phyloP scores from a whole-genome alignment of 2,329 filamentous ascomycete species.

The Pyricularia sp. region DNA sequence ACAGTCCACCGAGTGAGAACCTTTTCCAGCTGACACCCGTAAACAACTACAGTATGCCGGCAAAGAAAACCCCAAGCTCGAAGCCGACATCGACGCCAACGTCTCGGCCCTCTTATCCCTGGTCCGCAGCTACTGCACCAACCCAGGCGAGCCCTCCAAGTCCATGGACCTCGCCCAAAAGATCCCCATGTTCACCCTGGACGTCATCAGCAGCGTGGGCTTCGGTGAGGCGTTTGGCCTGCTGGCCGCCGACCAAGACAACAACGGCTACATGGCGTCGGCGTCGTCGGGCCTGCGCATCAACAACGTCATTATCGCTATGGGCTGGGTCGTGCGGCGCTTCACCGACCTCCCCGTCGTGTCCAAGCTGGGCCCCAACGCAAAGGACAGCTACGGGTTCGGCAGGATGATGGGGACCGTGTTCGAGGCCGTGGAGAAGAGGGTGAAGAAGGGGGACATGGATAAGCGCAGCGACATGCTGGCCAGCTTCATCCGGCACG shows the following conservation, averaged over 20 bases:
- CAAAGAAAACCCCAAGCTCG: slow-evolving; percentile 40
- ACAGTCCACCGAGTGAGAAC: too few species aligned
- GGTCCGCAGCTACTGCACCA: slow-evolving; percentile 35
- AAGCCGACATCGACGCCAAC: slow-evolving; percentile 36
- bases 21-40: too few species aligned
- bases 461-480: slow-evolving; percentile 6
- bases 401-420: background rate
- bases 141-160: slow-evolving; percentile 20
- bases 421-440: background rate
- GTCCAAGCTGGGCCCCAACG: background rate
- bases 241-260: slow-evolving; percentile 28
- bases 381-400: slow-evolving; percentile 1
- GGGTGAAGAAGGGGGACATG: background rate
- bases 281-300: slow-evolving; percentile 26
- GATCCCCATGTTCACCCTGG: slow-evolving; percentile 38
- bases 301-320: slow-evolving; percentile 14
- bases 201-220: slow-evolving; percentile 38
- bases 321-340: background rate
- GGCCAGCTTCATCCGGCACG: slow-evolving; percentile 17
- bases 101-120: slow-evolving; percentile 35
- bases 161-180: slow-evolving; percentile 36
- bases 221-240: slow-evolving; percentile 35
- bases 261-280: slow-evolving; percentile 31
- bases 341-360: background rate
- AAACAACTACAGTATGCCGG: slow-evolving; percentile 32